These are phyloP conservation scores for Podospora australis DNA, from an alignment of 495 filamentous ascomycete genomes.

Conservation along the genomic window DNA sequence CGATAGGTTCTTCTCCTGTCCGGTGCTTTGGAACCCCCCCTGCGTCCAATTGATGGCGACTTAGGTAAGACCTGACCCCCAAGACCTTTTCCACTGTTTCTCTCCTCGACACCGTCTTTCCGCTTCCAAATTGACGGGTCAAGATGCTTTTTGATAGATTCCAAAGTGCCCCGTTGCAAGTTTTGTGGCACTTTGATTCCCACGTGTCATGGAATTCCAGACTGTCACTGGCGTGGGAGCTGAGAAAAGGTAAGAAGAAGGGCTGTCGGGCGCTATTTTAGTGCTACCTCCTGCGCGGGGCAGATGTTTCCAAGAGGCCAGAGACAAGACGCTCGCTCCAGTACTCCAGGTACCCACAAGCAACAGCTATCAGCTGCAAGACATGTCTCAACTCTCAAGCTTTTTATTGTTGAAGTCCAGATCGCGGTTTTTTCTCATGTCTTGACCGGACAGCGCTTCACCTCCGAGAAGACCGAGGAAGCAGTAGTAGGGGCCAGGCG, in stretches of 20 bases:
- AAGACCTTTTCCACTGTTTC: no score
- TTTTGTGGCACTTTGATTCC: neutral
- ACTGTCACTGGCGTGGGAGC: neutral
- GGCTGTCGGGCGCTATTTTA: slow-evolving; percentile 5
- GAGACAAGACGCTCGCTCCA: neutral
- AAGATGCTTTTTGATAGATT: neutral
- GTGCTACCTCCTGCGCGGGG: neutral
- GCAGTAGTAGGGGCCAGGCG: neutral
- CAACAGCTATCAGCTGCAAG: neutral
- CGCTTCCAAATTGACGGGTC: neutral
- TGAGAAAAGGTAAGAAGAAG: neutral
- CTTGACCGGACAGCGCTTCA: neutral
- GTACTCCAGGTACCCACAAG: slow-evolving; percentile 3
- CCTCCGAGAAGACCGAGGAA: neutral
- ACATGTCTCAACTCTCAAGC: slow-evolving; percentile 1
- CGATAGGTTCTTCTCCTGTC: no score
- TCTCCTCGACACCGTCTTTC: neutral
- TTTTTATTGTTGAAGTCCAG: neutral
- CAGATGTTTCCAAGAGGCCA: neutral
- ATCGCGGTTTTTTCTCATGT: neutral
- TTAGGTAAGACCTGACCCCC: no score
- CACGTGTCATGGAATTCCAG: slow-evolving; percentile 3
- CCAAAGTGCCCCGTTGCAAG: neutral
- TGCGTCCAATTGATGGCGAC: neutral
- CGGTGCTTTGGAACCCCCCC: no score